A percentile compares a stretch with the other conserved stretches of the same genome.
Evolutionary conservation across 2,329 filamentous ascomycete species (phyloP).

Genomic region (Capronia epimyces): DNA sequence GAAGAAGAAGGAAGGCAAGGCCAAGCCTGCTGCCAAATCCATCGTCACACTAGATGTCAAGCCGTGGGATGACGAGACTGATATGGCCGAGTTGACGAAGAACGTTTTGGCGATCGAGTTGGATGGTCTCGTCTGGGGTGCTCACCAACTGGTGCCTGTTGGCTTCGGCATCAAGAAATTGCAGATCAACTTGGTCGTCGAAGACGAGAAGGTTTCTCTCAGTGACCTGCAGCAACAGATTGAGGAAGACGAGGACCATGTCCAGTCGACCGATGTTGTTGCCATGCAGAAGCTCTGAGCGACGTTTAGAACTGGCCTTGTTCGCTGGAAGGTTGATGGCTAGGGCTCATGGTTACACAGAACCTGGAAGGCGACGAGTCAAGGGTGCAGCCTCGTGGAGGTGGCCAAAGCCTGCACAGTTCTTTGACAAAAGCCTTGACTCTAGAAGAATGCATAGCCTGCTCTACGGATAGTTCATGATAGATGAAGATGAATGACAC

Average conservation of each 20-base stretch:
- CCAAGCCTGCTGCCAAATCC: slow-evolving; percentile 90
- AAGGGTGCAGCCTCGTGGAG: slow-evolving; percentile 7
- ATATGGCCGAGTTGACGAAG: slow-evolving; percentile 75
- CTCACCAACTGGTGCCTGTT: slow-evolving; percentile 78
- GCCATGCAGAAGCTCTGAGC: slow-evolving; percentile 60
- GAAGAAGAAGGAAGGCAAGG: slow-evolving; percentile 93
- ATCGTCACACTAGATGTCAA: slow-evolving; percentile 94
- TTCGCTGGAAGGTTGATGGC: background rate
- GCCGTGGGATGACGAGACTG: slow-evolving; percentile 97
- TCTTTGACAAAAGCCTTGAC: background rate
- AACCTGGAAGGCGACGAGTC: background rate
- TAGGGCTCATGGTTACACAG: slow-evolving; percentile 2
- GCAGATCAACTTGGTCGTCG: slow-evolving; percentile 95
- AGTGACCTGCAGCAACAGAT: slow-evolving; percentile 85
- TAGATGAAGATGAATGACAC: slow-evolving; percentile 17
- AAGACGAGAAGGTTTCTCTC: slow-evolving; percentile 91
- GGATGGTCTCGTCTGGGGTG: slow-evolving; percentile 96
- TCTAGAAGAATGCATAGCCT: slow-evolving; percentile 3
- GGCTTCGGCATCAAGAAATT: slow-evolving; percentile 99
- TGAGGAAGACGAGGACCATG: slow-evolving; percentile 81
- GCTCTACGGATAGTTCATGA: slow-evolving; percentile 4
- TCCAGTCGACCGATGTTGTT: slow-evolving; percentile 87
- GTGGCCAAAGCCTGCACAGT: background rate
- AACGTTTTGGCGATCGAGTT: slow-evolving; percentile 77
- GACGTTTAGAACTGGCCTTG: background rate